Base-by-base conservation (phyloP, 805 yeast species). In the Candida incommunis region DNA sequence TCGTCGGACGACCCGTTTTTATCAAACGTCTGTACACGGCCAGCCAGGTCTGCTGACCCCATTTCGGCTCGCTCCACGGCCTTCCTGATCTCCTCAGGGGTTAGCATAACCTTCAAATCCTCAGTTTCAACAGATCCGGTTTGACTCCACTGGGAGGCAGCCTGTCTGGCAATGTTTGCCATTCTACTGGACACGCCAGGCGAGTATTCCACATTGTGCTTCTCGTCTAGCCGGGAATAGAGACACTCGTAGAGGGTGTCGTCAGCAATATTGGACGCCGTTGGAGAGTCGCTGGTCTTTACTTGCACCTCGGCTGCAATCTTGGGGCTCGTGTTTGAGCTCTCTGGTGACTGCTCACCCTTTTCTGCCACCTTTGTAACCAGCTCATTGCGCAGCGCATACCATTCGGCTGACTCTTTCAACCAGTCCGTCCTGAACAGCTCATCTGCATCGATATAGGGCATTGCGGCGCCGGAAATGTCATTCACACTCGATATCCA, bases 71-170 rank as follows among this genome's bases (percentile, higher is more conserved):
- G n/a, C n/a, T n/a, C n/a, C n/a, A n/a, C n/a, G 7, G 37, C 37
- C 20, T 5, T 5, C 7, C n/a, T 18, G n/a, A 31, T 31, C 18
- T 31, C 37, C 18, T 7, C 20, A 5, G 13, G 20, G 7, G 18
- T 7, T 18, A 31, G 37, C 37, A 31, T 31, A n/a, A 31, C 20
- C 5, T 9, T 7, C 4, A 31, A n/a, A 16, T 31, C 37, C 37
- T 9, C 18, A 4, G 37, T 31, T 9, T 13, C 20, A 5, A 18
- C 37, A 4, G 5, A 11, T 4, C 42, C 42, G 9, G 31, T 40
- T 45, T 4, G 22, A 20, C 11, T 56, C 58, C 2, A 53, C 53
- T 43, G n/a, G 50, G n/a, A 9, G 7, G 27, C 21, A 13, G 23
- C 23, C n/a, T 41, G n/a, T 50, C 37, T 7, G 18, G 37, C 37